Conservation (phyloP, 2,329 filamentous ascomycete genomes). For the Fusarium newnesense region DNA sequence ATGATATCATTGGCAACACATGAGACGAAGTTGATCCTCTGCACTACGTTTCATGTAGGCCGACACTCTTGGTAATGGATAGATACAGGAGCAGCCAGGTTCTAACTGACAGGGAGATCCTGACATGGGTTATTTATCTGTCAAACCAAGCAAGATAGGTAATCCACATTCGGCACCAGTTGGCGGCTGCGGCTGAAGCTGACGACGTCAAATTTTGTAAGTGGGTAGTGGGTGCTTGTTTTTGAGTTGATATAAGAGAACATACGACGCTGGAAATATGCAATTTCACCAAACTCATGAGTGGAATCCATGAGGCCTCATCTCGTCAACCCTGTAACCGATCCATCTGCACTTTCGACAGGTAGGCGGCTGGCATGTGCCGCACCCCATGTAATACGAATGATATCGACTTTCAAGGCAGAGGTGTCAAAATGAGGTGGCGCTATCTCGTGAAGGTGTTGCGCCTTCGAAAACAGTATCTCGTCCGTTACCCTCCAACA, state of each 20-base stretch:
- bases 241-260: not conserved
- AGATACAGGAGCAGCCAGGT: not conserved
- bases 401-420: not conserved
- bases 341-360: not conserved
- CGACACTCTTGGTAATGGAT: not conserved
- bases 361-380: not conserved
- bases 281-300: slow-evolving; percentile 2
- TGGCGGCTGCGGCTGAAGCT: slow-evolving; percentile 15
- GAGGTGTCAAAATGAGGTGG: slow-evolving; percentile 1
- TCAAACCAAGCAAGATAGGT: slow-evolving; percentile 12
- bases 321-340: slow-evolving; percentile 4
- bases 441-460: slow-evolving; percentile 6
- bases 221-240: not conserved
- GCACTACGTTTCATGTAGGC: slow-evolving; percentile 27
- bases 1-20: slow-evolving; percentile 24
- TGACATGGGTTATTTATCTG: slow-evolving; percentile 19
- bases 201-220: slow-evolving; percentile 2
- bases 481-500: not conserved
- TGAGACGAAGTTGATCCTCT: slow-evolving; percentile 25
- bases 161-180: slow-evolving; percentile 20
- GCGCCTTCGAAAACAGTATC: slow-evolving; percentile 12
- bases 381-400: not conserved
- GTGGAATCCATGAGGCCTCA: slow-evolving; percentile 1
- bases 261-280: not conserved
- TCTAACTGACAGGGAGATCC: slow-evolving; percentile 19